These are phyloP conservation scores for Garcia nutans DNA, from an alignment of 345 rosid species.

Conservation along the genomic window DNA sequence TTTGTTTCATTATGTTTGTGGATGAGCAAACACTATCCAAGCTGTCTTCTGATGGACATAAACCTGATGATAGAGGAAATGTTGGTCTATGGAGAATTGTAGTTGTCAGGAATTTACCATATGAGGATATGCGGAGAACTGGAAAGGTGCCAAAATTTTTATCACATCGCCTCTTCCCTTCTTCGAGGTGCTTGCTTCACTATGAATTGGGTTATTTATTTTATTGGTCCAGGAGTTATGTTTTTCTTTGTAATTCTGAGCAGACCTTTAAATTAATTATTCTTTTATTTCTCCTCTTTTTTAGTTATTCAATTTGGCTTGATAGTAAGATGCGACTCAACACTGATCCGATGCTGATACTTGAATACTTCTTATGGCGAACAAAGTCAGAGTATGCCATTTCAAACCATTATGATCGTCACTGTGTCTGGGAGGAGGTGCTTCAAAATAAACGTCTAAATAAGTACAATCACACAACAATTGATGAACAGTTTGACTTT, in stretches of 20 bases:
- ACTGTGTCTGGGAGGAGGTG: constrained; percentile 96
- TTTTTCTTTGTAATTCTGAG: constrained; percentile 6
- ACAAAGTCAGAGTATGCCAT: constrained; percentile 80
- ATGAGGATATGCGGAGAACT: constrained; percentile 72
- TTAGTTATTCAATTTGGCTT: constrained; percentile 92
- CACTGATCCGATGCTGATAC: constrained; percentile 71
- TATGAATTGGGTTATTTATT: constrained; percentile 25
- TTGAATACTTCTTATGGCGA: constrained; percentile 88
- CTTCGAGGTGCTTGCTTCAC: constrained; percentile 59
- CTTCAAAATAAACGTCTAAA: constrained; percentile 72
- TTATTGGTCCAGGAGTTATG: constrained; percentile 10
- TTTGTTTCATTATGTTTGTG: constrained; percentile 87
- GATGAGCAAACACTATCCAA: constrained; percentile 80
- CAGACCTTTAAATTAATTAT: constrained; percentile 12
- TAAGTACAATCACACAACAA: constrained; percentile 71
- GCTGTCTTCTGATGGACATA: constrained; percentile 69
- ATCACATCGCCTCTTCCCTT: constrained; percentile 91
- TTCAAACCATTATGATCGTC: constrained; percentile 94
- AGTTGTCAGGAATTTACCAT: constrained; percentile 73
- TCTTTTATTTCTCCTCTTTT: constrained; percentile 10
- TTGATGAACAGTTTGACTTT: constrained; percentile 70
- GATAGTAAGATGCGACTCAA: constrained; percentile 91
- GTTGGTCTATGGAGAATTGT: constrained; percentile 88
- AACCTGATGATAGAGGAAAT: constrained; percentile 65
- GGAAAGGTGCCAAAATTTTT: constrained; percentile 95